Base-by-base conservation (phyloP, 2,329 filamentous ascomycete species). In the Talaromyces sp. region DNA sequence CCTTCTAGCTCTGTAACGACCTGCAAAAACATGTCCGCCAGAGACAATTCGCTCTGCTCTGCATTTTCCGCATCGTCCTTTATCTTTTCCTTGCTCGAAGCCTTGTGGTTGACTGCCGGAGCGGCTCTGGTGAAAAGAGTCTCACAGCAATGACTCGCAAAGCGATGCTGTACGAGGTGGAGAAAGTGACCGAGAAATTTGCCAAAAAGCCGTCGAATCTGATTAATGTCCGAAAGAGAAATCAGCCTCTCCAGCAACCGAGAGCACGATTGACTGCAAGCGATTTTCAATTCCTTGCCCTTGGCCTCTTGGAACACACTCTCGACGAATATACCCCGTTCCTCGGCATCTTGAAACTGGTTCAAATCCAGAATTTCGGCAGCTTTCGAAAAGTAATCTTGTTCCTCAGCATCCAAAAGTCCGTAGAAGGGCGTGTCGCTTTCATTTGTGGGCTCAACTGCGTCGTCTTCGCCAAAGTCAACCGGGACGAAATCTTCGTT, bases 91-190 rank as follows among this genome's bases (percentile, higher is more conserved):
- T 83, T 65, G 72, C 82, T 73, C 6, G 78, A 75, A 17, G 90
- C 76, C 75, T 96, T 93, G 63, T 88, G 81, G 14, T 89, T 89
- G 41, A 96, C 89, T 11, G 89, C 78, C 0, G 90, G 88, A 0
- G 93, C 93, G 1, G 90, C 89, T 65, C 90, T 86, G 55, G 93
- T 81, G 74, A 99, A 98, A 32, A 99, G 82, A 27, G 91, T 91
- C 78, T 99, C 95, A 73, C 93, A 97, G 77, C 93, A 98, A 79
- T 99, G 95, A 63, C 93, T 96, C 5, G 95, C 95, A 70, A 99
- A 99, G 19, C 95, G 89, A 77, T 99, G 95, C 73, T 96, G 93
- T 56, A 97, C 87, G 29, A 99, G 84, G 68, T 93, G 89, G 61
- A 93, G 80, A 75, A 98, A 96, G 75, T 98, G 90, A 35, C 89